Base-by-base conservation (phyloP, 2,329 filamentous ascomycete species). In the Botryotinia convoluta region DNA sequence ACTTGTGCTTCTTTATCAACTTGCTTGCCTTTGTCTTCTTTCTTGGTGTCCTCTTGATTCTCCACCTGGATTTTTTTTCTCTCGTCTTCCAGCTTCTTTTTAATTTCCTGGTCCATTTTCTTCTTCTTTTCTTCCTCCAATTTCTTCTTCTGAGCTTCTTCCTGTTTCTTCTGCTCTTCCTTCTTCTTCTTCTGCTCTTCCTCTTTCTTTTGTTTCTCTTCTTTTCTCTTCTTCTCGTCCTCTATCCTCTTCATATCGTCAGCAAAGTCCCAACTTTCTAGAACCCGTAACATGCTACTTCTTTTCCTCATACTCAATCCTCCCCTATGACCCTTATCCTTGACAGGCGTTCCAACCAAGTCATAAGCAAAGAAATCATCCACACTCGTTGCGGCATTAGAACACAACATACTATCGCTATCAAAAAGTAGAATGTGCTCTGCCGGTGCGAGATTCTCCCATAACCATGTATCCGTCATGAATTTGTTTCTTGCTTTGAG, bases 231-330 rank as follows among this genome's bases (percentile, higher is more conserved):
- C 22, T 37, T 57, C 14, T 68, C 48, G 3, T 59, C 42, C 29
- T 54, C 57, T 29, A 57, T 54, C 32, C 71, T 61, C 69, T 77
- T 76, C 64, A 74, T 65, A 57, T 77, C 76, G 51, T 74, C 73
- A 42, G 74, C 73, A 75, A 78, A 77, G 48, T 78, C 74, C 78
- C 72, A 82, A 69, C 69, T 75, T 14, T 75, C 76, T 68, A 79
- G 79, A 77, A 80, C 71, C 26, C 76, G 69, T 45, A 83, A 69
- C 44, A 81, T 81, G 71, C 79, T 80, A 57, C 75, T 78, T 54
- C 81, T 79, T 76, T 83, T 83, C 72, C 83, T 78, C 73, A 84
- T 75, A 37, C 79, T 81, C 70, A 84, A 76, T 0, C 83, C 83
- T 37, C 82, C 82, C 74, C 82, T 83, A 76, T 80, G 83, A 10